Conservation (phyloP, 2,329 filamentous ascomycete genomes). For the Diaporthe australafricana region DNA sequence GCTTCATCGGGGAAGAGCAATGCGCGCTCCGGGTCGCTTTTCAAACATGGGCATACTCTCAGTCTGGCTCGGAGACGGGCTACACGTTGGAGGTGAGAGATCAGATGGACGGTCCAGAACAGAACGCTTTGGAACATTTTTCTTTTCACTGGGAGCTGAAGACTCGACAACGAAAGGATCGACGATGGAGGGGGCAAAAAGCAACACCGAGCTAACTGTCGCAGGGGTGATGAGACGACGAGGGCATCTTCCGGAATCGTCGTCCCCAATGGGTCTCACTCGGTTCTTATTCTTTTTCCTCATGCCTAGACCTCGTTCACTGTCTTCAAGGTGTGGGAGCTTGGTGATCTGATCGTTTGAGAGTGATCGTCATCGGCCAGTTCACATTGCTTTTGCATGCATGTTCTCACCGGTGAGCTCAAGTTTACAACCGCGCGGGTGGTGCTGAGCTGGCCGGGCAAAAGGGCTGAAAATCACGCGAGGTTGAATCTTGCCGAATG, state of each 20-base stretch:
- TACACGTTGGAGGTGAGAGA: neutral
- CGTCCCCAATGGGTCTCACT: slow-evolving; percentile 9
- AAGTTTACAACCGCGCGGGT: neutral
- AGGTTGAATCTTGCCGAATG: neutral
- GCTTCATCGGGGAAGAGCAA: neutral
- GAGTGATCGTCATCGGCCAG: slow-evolving; percentile 7
- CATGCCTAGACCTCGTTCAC: neutral
- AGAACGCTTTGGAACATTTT: neutral
- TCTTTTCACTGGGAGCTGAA: neutral
- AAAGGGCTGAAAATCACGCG: neutral
- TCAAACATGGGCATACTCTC: neutral
- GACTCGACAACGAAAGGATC: neutral
- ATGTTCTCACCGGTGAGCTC: slow-evolving; percentile 11
- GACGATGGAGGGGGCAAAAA: neutral
- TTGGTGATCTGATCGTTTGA: neutral
- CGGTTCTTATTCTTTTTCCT: slow-evolving; percentile 13
- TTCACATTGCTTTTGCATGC: slow-evolving; percentile 14
- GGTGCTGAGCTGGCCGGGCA: neutral
- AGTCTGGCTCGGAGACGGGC: slow-evolving; percentile 15
- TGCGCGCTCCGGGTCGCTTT: neutral
- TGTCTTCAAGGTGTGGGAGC: neutral
- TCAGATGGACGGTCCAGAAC: neutral
- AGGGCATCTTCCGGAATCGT: neutral
- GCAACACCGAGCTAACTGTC: slow-evolving; percentile 3
- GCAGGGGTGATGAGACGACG: slow-evolving; percentile 14